These are phyloP conservation scores for Salix koriyanagi DNA, from an alignment of 345 rosid genomes.

Conservation along the genomic window DNA sequence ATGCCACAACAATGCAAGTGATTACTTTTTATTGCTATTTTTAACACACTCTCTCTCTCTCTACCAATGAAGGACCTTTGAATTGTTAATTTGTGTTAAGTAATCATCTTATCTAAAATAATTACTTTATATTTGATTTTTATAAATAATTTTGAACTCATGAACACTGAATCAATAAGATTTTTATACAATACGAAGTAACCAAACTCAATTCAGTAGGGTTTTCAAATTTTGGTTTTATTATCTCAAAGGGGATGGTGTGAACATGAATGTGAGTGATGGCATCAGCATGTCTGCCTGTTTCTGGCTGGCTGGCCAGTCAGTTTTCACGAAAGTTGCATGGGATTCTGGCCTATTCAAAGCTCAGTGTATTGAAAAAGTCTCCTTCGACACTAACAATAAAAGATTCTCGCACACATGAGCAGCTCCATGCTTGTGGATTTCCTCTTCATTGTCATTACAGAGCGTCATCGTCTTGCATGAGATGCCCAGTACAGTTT, in stretches of 20 bases:
- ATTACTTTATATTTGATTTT: no score
- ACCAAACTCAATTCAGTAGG: not conserved
- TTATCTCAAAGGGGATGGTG: not conserved
- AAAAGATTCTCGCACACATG: constrained; percentile 6
- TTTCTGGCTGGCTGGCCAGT: not conserved
- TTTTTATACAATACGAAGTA: rapidly evolving
- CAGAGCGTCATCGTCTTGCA: not conserved
- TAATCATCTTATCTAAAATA: no score
- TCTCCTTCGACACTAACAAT: constrained; percentile 3
- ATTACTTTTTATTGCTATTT: not conserved
- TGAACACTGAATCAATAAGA: no score
- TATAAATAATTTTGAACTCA: no score
- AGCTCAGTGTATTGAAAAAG: not conserved
- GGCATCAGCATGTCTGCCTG: constrained; percentile 4
- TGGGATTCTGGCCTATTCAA: constrained; percentile 13
- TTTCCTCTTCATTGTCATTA: not conserved
- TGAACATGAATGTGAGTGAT: not conserved
- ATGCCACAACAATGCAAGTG: not conserved
- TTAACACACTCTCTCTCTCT: not conserved
- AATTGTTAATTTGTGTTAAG: not conserved
- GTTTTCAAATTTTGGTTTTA: not conserved
- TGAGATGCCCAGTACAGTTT: not conserved
- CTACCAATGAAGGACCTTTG: not conserved
- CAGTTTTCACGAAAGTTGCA: constrained; percentile 6
- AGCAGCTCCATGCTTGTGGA: not conserved